phyloP scores from a whole-genome alignment of 805 yeast genomes.

The Metschnikowia lunata region DNA sequence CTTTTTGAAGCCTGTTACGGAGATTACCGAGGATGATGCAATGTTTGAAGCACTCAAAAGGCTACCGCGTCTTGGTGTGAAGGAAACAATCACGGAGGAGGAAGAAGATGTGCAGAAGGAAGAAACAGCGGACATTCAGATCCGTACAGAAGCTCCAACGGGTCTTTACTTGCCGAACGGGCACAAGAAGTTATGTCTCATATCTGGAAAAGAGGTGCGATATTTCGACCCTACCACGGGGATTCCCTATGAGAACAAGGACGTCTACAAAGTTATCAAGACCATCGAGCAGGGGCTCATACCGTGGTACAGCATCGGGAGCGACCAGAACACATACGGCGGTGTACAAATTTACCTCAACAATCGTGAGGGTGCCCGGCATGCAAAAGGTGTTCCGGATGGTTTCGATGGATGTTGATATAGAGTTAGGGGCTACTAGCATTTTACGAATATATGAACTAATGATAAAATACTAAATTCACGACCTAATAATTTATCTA shows the following conservation, averaged over 20 bases:
- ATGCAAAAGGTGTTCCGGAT: constrained; percentile 84
- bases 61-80: constrained; percentile 62
- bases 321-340: constrained; percentile 53
- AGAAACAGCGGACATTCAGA: constrained; percentile 38
- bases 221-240: constrained; percentile 88
- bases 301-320: constrained; percentile 49
- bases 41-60: constrained; percentile 41
- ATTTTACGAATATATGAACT: not conserved
- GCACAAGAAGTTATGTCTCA: constrained; percentile 60
- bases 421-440: not conserved
- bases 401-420: constrained; percentile 53
- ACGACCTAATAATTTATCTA: no score
- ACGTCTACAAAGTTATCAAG: constrained; percentile 65
- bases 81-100: constrained; percentile 42
- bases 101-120: constrained; percentile 33
- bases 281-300: constrained; percentile 44
- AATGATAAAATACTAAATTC: no score
- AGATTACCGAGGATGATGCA: constrained; percentile 32
- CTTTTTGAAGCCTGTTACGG: constrained; percentile 30
- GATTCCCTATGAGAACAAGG: constrained; percentile 79
- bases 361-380: constrained; percentile 51
- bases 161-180: constrained; percentile 72
- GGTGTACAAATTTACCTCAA: constrained; percentile 41
- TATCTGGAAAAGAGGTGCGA: constrained; percentile 74
- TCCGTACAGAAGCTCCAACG: constrained; percentile 67